Evolutionary conservation across 2,329 filamentous ascomycete species (phyloP), one percentile per base, ranked within the genome.

Genomic region (Tolypocladium tundrense): DNA sequence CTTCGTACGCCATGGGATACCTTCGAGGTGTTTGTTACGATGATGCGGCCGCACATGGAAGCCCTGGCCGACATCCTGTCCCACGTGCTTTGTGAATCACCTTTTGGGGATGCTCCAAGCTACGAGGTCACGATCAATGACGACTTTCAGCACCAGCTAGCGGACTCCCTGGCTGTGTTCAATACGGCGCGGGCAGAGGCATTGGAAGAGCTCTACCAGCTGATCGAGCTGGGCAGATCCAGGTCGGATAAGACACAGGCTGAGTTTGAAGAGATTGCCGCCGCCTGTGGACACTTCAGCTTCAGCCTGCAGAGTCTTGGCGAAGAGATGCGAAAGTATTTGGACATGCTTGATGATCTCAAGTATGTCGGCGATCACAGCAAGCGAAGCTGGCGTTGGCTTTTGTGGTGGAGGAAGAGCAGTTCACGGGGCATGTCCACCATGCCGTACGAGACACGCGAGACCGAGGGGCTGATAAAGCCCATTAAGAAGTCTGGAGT

Each of bases 281-380:
- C 92, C 11, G 93, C 90, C 58, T 97, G 92, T 67, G 91, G 91
- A 0, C 90, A 96, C 71, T 97, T 96, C 68, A 91, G 88, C 70
- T 95, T 91, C 69, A 93, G 88, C 35, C 76, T 97, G 21, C 82
- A 93, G 61, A 88, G 91, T 64, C 91, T 96, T 70, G 91, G 90
- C 0, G 88, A 94, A 68, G 90, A 96, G 66, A 88, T 95, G 75
- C 83, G 88, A 63, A 83, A 81, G 16, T 91, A 94, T 65, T 72
- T 97, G 35, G 83, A 88, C 54, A 84, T 92, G 2, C 74, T 96
- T 5, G 90, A 96, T 65, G 88, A 95, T 54, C 74, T 96, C 43
- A 90, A 91, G 68, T 81, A 87, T 61, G 75, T 83, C 27, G 84
- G 82, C 42, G 83, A 88, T 60, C 75, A 82, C 51, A 81, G 81